Evolutionary conservation across 441 rosid genomes (phyloP), one percentile per base, ranked within the genome.

Genomic region (Arabidopsis hybrid): DNA sequence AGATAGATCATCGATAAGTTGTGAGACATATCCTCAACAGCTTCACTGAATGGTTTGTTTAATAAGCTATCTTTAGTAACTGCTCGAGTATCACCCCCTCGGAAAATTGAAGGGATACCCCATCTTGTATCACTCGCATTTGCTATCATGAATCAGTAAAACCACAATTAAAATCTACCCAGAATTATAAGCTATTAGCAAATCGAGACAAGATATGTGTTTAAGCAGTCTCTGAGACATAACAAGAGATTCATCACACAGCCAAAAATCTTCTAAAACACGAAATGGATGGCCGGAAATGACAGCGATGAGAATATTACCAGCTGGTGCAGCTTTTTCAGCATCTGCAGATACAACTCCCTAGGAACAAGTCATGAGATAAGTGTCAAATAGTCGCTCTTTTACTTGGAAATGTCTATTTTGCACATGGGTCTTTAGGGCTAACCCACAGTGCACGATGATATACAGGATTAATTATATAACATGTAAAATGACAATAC

Each of bases 61-160:
- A 74, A 47, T 42, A 82, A 57, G 79, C 53, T 89, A 78, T 91
- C 93, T 79, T 89, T 93, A 18, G 85, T 81, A 75, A 88, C 57
- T 32, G 67, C 17, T 36, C 88, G 92, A 64, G 75, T 78, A 77
- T 93, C 95, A 61, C 76, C 80, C 14, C 91, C 88, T 45, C 97
- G 84, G 81, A 95, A 93, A 63, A 95, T 90, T 50, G 98, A 91
- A 39, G 97, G 83, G 67, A 95, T 63, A 16, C 67, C 95, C 91
- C 89, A 82, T 58, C 72, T 79, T 55, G 81, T 78, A 74, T 61
- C 79, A 62, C 64, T 73, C 39, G 66, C 60, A 61, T 75, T 79
- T 62, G 76, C 82, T 79, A 42, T 67, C 71, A 69, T 32, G 17
- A 2, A 55, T 68, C 51, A 75, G 74, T 7, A 69, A 79, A 73